phyloP scores from a whole-genome alignment of 1,139 yeast genomes.

The Geotrichum carabidarum region DNA sequence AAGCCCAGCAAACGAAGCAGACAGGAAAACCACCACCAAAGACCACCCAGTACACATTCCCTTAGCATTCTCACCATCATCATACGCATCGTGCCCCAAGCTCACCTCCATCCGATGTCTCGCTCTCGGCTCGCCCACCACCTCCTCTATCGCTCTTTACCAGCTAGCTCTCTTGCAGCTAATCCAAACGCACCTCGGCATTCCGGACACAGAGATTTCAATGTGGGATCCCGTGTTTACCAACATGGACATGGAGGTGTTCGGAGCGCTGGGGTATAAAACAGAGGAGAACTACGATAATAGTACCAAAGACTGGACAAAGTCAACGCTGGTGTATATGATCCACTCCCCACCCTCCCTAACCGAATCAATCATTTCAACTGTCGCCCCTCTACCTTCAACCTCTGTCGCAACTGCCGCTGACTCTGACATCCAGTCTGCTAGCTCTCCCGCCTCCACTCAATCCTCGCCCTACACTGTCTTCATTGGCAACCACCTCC shows the following conservation, averaged over 20 bases:
- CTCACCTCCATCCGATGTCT: conserved; percentile 50
- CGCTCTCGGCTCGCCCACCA: conserved; percentile 66
- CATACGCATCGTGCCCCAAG: neutral
- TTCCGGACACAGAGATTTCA: conserved; percentile 37
- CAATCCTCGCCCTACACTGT: neutral
- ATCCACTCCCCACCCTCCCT: conserved; percentile 72
- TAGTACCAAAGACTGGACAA: conserved; percentile 25
- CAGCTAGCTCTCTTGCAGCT: conserved; percentile 56
- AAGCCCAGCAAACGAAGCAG: too few species aligned
- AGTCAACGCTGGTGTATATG: conserved; percentile 41
- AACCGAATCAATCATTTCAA: conserved; percentile 44
- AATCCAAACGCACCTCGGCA: conserved; percentile 34
- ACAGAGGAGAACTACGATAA: conserved; percentile 27
- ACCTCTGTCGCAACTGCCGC: conserved; percentile 2
- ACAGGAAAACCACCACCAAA: too few species aligned
- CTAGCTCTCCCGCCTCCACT: too few species aligned
- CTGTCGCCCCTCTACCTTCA: conserved; percentile 19
- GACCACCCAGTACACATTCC: too few species aligned
- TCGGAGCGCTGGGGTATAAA: conserved; percentile 31
- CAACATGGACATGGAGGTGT: conserved; percentile 40
- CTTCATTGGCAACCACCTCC: conserved; percentile 38
- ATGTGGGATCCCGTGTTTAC: conserved; percentile 63
- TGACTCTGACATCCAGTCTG: too few species aligned
- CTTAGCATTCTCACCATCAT: too few species aligned
- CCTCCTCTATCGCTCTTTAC: conserved; percentile 53